Conservation (phyloP, 1,284 basidiomycete genomes). For the Sporisorium exsertum region DNA sequence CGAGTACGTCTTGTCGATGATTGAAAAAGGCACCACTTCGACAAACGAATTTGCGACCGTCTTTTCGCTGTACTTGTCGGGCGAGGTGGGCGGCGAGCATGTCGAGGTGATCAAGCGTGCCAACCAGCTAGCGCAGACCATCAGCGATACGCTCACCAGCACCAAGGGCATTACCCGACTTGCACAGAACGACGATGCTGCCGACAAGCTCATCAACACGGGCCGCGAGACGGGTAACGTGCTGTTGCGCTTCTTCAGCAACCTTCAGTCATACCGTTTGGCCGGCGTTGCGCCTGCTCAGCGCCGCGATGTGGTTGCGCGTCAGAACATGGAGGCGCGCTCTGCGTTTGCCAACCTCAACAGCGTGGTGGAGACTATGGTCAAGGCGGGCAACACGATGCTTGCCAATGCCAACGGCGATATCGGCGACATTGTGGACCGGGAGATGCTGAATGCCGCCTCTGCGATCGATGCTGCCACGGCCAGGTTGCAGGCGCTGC, state of each 20-base stretch:
- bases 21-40: slow-evolving; percentile 93
- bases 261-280: slow-evolving; percentile 94
- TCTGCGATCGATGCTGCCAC: slow-evolving; percentile 94
- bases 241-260: slow-evolving; percentile 90
- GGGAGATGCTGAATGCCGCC: slow-evolving; percentile 94
- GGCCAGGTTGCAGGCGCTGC: slow-evolving; percentile 86
- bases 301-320: slow-evolving; percentile 86
- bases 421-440: slow-evolving; percentile 94
- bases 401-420: slow-evolving; percentile 87
- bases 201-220: slow-evolving; percentile 86
- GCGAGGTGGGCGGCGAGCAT: slow-evolving; percentile 89
- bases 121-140: slow-evolving; percentile 93
- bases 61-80: slow-evolving; percentile 90
- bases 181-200: slow-evolving; percentile 87
- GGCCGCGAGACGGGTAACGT: slow-evolving; percentile 89
- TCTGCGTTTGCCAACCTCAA: slow-evolving; percentile 85
- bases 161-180: slow-evolving; percentile 96
- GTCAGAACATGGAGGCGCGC: slow-evolving; percentile 88
- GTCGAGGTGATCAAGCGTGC: slow-evolving; percentile 98
- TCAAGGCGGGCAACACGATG: slow-evolving; percentile 84
- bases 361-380: slow-evolving; percentile 84
- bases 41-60: slow-evolving; percentile 95
- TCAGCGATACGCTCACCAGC: slow-evolving; percentile 90
- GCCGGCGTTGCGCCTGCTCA: slow-evolving; percentile 73
- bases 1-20: slow-evolving; percentile 97